Base-by-base conservation (phyloP, 345 rosid species). In the Jatropha curcas region DNA sequence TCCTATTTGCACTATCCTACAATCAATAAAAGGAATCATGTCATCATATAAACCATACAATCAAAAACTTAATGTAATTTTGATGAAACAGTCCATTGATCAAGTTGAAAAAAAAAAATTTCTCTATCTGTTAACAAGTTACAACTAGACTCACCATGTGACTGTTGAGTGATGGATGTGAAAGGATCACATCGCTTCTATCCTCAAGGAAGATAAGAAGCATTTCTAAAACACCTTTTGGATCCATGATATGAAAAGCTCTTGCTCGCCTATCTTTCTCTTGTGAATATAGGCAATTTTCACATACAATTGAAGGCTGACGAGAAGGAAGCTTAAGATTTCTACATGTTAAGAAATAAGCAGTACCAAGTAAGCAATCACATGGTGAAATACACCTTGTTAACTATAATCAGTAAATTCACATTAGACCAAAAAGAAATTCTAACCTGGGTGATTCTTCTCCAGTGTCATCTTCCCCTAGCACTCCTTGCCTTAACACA, bases 401-500 rank as follows among this genome's bases (percentile, higher is more conserved):
- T 22, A 56, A 31, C 34, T 13, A 25, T 31, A 43, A 51, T 0
- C 35, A 24, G 3, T 16, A 31, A 51, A 53, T n/a, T 35, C n/a
- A 33, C 51, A 68, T 19, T 28, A n/a, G 30, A 57, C 0, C 28
- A 24, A 7, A 41, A 37, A 33, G 61, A 63, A 76, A 52, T 58
- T 80, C 84, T 86, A 68, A 88, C 98, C 86, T 90, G 43, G 97
- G 98, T 69, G 88, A 90, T 67, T 89, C 95, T 81, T 92, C 98
- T 63, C 87, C 98, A n/a, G 86, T 92, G 79, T 94, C 98, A 79
- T 94, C 97, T 80, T 94, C 97, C 59, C 98, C 98, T 1, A 92
- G 85, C 65, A 92, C 97, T 16, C 98, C 97, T 81, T 89, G 90
- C 82, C 98, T 89, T 78, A 92, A 68, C 1, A 88, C 91, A 0